Percentiles rank a stretch among this genome's conserved stretches.
phyloP scores from a whole-genome alignment of 176 grass and related monocot genomes.

The Carex cristatella region DNA sequence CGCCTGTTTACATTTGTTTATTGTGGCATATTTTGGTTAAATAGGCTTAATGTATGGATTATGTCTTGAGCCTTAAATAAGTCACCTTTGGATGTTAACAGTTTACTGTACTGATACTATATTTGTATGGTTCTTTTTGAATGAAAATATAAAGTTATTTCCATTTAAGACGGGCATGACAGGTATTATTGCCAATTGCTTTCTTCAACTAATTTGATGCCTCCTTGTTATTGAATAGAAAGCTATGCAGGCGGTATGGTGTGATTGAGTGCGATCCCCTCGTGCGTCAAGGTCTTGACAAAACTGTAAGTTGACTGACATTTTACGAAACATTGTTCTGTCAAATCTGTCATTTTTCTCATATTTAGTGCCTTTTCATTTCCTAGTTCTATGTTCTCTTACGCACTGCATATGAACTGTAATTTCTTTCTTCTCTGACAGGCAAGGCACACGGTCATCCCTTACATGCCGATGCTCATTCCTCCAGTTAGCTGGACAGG shows the following conservation, averaged over 20 bases:
- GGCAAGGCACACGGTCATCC: slow-evolving; percentile 93
- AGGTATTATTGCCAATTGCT: not conserved
- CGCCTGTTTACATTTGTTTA: not conserved
- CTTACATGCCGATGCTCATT: slow-evolving; percentile 98
- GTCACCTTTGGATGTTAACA: not conserved
- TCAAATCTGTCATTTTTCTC: slow-evolving; percentile 17
- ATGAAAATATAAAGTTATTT: not conserved
- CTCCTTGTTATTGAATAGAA: slow-evolving; percentile 44
- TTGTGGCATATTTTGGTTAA: not conserved
- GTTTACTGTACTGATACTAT: not conserved
- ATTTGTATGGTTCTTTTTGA: not conserved
- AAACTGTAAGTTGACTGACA: slow-evolving; percentile 55
- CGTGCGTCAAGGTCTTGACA: slow-evolving; percentile 80
- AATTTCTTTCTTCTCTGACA: slow-evolving; percentile 26
- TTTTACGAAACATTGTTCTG: slow-evolving; percentile 18
- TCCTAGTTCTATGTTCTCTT: slow-evolving; percentile 13
- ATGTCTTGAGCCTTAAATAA: slow-evolving; percentile 3
- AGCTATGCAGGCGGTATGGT: slow-evolving; percentile 56
- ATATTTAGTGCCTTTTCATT: slow-evolving; percentile 21
- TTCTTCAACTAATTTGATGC: slow-evolving; percentile 24
- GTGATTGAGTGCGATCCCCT: slow-evolving; percentile 94
- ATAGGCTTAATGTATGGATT: not conserved
- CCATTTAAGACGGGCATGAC: not conserved
- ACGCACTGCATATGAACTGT: not conserved
- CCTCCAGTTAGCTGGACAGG: slow-evolving; percentile 76